phyloP scores from a whole-genome alignment of 208 protist species.

The Chromosphaera perkinsii region DNA sequence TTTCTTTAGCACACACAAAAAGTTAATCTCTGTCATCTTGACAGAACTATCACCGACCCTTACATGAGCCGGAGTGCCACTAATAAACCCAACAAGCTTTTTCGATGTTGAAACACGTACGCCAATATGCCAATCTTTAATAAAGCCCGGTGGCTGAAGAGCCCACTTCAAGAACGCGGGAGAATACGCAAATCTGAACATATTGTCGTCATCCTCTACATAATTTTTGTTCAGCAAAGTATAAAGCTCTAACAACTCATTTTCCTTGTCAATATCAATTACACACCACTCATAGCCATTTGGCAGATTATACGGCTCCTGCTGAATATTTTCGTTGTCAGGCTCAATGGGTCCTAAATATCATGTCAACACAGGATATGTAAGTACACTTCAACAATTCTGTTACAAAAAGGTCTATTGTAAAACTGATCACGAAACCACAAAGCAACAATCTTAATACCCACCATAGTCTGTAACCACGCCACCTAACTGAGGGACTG shows the following conservation, averaged over 20 bases:
- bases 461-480: too few species aligned
- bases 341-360: conserved; percentile 15
- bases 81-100: conserved; percentile 92
- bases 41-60: conserved; percentile 15
- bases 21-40: conserved; percentile 95
- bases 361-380: too few species aligned
- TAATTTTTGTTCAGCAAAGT: conserved; percentile 94
- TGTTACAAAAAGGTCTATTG: too few species aligned
- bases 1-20: conserved; percentile 97
- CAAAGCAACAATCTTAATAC: too few species aligned
- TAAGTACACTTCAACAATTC: too few species aligned
- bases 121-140: conserved; percentile 88
- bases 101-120: conserved; percentile 74
- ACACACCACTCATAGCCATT: conserved; percentile 18
- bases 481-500: conserved; percentile 23
- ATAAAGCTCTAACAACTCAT: conserved; percentile 74
- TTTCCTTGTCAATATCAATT: conserved; percentile 12
- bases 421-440: too few species aligned
- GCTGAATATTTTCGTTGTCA: conserved; percentile 17
- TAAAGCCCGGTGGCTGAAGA: conserved; percentile 85
- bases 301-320: conserved; percentile 21
- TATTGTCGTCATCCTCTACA: conserved; percentile 96
- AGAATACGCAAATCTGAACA: conserved; percentile 99
- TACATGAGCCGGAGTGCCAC: conserved; percentile 80
- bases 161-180: conserved; percentile 92